Evolutionary conservation across 2,329 filamentous ascomycete genomes (phyloP).

Genomic region (Cladobotryum protrusum): DNA sequence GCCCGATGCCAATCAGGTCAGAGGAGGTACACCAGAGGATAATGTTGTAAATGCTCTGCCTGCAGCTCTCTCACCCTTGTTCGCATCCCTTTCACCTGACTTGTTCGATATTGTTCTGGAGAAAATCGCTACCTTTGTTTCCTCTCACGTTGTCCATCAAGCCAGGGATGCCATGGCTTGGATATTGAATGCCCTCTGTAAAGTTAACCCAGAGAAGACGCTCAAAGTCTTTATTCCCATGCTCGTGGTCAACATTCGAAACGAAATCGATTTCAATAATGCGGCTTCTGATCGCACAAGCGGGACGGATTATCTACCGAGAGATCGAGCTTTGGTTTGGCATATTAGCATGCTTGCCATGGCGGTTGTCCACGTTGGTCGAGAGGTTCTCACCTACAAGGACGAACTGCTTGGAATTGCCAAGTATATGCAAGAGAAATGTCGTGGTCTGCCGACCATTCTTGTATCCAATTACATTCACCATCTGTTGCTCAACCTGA

Average conservation of each 20-base stretch:
- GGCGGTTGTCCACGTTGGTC: constrained; percentile 93
- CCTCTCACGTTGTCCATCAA: constrained; percentile 92
- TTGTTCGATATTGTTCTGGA: constrained; percentile 88
- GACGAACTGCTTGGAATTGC: constrained; percentile 86
- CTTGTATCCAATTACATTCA: constrained; percentile 98
- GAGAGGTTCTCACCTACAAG: constrained; percentile 82
- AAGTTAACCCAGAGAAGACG: constrained; percentile 90
- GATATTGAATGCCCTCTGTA: constrained; percentile 93
- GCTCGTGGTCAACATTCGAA: constrained; percentile 84
- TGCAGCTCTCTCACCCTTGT: constrained; percentile 81
- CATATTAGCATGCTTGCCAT: constrained; percentile 95
- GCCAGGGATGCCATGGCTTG: constrained; percentile 97
- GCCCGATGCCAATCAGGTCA: constrained; percentile 80
- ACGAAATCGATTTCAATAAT: constrained; percentile 94
- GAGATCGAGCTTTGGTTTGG: constrained; percentile 92
- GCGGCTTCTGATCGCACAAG: constrained; percentile 92
- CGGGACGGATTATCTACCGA: constrained; percentile 84
- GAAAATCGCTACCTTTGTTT: constrained; percentile 87
- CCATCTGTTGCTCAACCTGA: constrained; percentile 89
- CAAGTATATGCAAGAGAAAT: constrained; percentile 93
- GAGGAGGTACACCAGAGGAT: constrained; percentile 89
- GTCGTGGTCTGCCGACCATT: constrained; percentile 86
- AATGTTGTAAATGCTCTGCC: constrained; percentile 95
- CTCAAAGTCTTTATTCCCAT: constrained; percentile 86
- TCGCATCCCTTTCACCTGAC: constrained; percentile 85